Evolutionary conservation across 2,329 filamentous ascomycete species (phyloP), one percentile per base, ranked within the genome.

Genomic region (Calonectria leucothoes): DNA sequence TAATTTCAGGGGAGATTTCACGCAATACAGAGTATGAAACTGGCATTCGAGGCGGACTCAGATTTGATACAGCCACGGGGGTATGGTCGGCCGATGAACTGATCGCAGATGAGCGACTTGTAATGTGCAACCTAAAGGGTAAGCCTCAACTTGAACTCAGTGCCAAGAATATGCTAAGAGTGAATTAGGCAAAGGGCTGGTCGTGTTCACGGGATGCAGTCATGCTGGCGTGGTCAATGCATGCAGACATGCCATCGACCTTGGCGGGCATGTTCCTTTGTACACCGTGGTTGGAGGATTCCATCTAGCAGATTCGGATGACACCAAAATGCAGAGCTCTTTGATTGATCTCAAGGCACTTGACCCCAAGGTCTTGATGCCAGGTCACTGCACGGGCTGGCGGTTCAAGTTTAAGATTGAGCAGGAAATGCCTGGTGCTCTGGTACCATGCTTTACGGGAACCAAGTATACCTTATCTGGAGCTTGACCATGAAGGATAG

Each of bases 331-430:
- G 69, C 77, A 86, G 49, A 82, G 81, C 23, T 89, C 88, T 0
- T 82, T 91, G 2, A 76, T 80, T n/a, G 89, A 89, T 66, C 79
- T 91, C 27, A 87, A 87, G 75, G 82, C 75, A 0, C 77, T 90
- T 4, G 83, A 86, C 66, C 87, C 88, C 0, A 85, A 85, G 15
- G 82, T 91, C 0, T 77, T 91, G 4, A 83, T 91, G 78, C 88
- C 89, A 0, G 89, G 89, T 0, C 89, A 91, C 78, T 91, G 89
- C 75, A 88, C 89, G 0, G 89, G 89, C 7, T 91, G 89, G 88
- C 83, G 88, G 74, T 89, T 88, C 42, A 90, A 90, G 78, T 87
- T 87, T 74, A 84, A 84, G 52, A 89, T 90, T 73, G 88, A 90
- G 79, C 87, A 84, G 72, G 81, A 84, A 45, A 88, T 90, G 85